Conservation (phyloP, 352 stramenopile species). For the Phytopythium ostracodes region DNA sequence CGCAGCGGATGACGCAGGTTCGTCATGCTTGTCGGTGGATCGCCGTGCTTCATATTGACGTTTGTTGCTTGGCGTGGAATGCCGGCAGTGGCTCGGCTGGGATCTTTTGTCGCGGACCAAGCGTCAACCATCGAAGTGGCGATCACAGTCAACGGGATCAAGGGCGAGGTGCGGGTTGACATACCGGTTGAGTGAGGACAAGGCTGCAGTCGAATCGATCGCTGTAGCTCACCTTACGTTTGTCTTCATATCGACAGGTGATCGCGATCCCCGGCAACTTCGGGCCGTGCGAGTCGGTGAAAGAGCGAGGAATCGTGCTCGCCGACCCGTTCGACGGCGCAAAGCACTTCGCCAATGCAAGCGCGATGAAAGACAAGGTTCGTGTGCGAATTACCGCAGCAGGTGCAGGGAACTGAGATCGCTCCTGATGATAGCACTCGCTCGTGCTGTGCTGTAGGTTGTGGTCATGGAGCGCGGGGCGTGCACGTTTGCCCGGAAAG, state of each 20-base stretch:
- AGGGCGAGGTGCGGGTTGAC: conserved; percentile 44
- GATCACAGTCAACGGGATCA: conserved; percentile 59
- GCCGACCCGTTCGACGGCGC: conserved; percentile 62
- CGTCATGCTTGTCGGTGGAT: not conserved
- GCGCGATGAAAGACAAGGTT: conserved; percentile 43
- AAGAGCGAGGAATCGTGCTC: conserved; percentile 31
- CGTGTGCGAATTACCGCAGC: not conserved
- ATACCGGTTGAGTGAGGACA: not conserved
- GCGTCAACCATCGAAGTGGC: conserved; percentile 69
- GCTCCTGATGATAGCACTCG: not conserved
- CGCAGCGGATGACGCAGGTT: conserved; percentile 50
- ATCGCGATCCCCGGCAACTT: conserved; percentile 73
- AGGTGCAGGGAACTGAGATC: too few species aligned
- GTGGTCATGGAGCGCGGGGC: conserved; percentile 67
- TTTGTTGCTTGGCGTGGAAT: conserved; percentile 3
- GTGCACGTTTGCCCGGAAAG: conserved; percentile 73
- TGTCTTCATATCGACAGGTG: conserved; percentile 28
- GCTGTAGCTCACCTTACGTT: not conserved
- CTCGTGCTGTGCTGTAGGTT: conserved; percentile 24
- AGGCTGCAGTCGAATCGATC: not conserved
- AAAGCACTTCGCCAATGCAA: conserved; percentile 32
- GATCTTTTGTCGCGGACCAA: conserved; percentile 64
- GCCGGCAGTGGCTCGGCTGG: conserved; percentile 43
- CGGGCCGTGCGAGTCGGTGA: conserved; percentile 61
- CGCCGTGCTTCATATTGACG: conserved; percentile 1